Percentiles rank a stretch among this genome's conserved stretches.
phyloP scores from a whole-genome alignment of 2,329 filamentous ascomycete species.

The Fusarium cicatricum region DNA sequence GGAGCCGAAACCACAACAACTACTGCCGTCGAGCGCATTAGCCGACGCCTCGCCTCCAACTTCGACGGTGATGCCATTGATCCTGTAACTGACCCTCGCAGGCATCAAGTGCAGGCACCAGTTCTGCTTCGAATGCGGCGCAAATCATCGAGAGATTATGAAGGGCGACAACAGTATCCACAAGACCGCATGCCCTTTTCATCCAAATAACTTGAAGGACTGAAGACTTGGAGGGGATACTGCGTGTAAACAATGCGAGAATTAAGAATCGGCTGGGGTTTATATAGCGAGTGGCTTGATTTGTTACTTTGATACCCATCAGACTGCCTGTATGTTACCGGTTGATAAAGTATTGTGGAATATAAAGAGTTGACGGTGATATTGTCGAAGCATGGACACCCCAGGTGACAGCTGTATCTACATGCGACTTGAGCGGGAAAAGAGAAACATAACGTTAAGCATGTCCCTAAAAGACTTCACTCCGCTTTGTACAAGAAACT shows the following conservation, averaged over 20 bases:
- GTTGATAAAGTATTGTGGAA: background rate
- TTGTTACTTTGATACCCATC: conserved; percentile 12
- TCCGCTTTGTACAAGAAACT: background rate
- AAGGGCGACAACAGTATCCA: conserved; percentile 47
- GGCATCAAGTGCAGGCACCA: conserved; percentile 47
- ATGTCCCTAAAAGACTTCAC: background rate
- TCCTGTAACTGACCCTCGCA: conserved; percentile 34
- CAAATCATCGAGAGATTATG: conserved; percentile 45
- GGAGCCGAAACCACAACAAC: conserved; percentile 34
- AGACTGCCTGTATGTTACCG: background rate
- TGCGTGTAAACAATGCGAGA: background rate
- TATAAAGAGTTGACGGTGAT: background rate
- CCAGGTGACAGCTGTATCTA: no score
- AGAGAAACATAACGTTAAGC: no score
- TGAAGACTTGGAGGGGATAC: background rate
- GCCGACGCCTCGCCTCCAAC: background rate
- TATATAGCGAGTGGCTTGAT: background rate
- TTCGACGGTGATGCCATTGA: background rate
- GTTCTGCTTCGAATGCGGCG: conserved; percentile 52
- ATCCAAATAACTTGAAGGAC: conserved; percentile 37
- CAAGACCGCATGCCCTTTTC: conserved; percentile 41
- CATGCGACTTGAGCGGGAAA: no score
- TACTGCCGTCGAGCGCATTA: conserved; percentile 25
- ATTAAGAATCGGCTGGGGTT: background rate
- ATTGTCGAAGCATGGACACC: no score